A percentile compares a stretch with the other conserved stretches of the same genome.
Conservation (phyloP, 306 rosid genomes). For the Corylus americana region DNA sequence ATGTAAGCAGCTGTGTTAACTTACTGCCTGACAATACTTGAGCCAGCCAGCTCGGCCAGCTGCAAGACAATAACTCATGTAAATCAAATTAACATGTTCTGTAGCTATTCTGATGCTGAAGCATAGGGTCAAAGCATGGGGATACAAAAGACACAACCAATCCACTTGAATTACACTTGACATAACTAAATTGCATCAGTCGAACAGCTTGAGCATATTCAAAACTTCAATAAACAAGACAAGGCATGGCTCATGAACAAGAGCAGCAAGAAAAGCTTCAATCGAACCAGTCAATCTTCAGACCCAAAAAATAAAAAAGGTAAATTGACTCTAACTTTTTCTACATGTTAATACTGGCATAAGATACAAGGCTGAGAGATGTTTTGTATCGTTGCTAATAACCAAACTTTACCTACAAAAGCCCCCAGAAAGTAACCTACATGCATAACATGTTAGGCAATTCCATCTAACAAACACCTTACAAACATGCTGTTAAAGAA, state of each 20-base stretch:
- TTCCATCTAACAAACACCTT: not conserved
- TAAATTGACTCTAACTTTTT: not conserved
- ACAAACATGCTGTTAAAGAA: too few species aligned
- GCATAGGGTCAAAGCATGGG: not conserved
- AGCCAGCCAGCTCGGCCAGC: constrained; percentile 85
- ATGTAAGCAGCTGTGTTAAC: constrained; percentile 71
- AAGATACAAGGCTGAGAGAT: not conserved
- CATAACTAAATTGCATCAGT: not conserved
- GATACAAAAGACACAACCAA: not conserved
- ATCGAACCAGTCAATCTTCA: not conserved
- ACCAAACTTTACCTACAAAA: not conserved
- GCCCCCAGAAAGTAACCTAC: not conserved
- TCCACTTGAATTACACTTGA: not conserved
- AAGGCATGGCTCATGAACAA: not conserved
- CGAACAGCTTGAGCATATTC: not conserved
- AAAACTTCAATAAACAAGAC: not conserved
- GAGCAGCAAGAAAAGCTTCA: not conserved
- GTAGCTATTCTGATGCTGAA: not conserved
- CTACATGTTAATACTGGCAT: not conserved
- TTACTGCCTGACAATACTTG: constrained; percentile 64
- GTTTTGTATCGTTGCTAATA: not conserved
- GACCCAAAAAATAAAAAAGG: not conserved
- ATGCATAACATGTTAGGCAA: not conserved
- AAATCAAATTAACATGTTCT: not conserved
- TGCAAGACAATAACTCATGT: constrained; percentile 28